phyloP scores from a whole-genome alignment of 805 yeast species.

The Ogataea saltuana region DNA sequence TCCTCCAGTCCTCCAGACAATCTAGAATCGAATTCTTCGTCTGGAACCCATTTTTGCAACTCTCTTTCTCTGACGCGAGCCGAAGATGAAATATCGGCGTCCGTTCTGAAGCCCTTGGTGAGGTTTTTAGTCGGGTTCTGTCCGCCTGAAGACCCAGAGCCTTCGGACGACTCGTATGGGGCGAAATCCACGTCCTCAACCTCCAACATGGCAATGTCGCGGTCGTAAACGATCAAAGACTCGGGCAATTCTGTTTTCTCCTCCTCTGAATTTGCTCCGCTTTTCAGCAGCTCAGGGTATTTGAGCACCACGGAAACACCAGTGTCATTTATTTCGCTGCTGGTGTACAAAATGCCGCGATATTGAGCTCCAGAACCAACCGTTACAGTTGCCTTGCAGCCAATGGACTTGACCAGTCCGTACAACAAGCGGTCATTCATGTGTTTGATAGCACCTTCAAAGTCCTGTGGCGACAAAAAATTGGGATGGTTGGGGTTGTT shows the following conservation, averaged over 20 bases:
- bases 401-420: constrained; percentile 58
- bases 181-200: constrained; percentile 41
- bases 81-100: constrained; percentile 74
- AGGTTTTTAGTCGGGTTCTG: too few relatives aligned
- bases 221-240: constrained; percentile 46
- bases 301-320: constrained; percentile 59
- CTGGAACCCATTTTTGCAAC: constrained; percentile 85
- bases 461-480: constrained; percentile 27
- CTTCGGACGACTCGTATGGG: constrained; percentile 1
- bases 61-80: constrained; percentile 60
- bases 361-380: constrained; percentile 61
- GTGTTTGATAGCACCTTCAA: constrained; percentile 33
- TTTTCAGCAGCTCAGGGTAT: constrained; percentile 46
- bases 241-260: constrained; percentile 42
- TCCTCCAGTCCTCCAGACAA: constrained; percentile 41
- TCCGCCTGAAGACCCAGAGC: constrained; percentile 16
- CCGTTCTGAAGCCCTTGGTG: constrained; percentile 69
- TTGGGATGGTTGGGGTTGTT: constrained; percentile 28
- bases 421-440: constrained; percentile 58
- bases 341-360: constrained; percentile 58
- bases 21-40: constrained; percentile 35
- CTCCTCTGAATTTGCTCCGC: constrained; percentile 38
- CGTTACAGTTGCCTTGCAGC: constrained; percentile 57
- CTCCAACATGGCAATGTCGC: constrained; percentile 53
- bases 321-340: constrained; percentile 38